A percentile compares a stretch with the other conserved stretches of the same genome.
Evolutionary conservation across 208 protist genomes (phyloP).

Genomic region (Trypanosoma boissoni): DNA sequence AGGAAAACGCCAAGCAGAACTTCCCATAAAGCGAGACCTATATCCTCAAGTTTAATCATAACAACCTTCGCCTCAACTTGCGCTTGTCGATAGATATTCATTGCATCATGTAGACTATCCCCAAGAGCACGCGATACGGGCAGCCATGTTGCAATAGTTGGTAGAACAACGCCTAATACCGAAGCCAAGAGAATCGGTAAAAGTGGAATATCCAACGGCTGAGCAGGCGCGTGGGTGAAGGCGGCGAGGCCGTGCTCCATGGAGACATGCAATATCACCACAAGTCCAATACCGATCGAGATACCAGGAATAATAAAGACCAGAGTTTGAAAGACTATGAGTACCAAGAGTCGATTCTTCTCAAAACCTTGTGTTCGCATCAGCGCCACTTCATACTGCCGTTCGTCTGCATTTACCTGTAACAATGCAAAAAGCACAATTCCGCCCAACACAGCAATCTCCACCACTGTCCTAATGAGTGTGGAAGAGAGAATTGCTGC

Average conservation of each 20-base stretch:
- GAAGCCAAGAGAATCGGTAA: constrained; percentile 56
- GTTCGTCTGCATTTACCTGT: constrained; percentile 92
- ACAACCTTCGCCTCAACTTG: constrained; percentile 87
- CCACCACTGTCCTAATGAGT: constrained; percentile 76
- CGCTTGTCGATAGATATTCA: constrained; percentile 93
- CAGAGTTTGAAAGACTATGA: constrained; percentile 84
- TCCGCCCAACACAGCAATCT: constrained; percentile 81
- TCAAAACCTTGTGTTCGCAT: constrained; percentile 92
- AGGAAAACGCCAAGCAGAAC: constrained; percentile 65
- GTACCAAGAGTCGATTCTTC: constrained; percentile 58
- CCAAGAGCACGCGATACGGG: constrained; percentile 82
- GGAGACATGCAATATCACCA: constrained; percentile 60
- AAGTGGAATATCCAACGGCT: constrained; percentile 21
- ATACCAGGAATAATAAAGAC: constrained; percentile 91
- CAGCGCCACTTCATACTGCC: constrained; percentile 97
- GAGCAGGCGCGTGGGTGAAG: constrained; percentile 49
- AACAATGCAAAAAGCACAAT: constrained; percentile 93
- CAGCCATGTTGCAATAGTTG: constrained; percentile 75
- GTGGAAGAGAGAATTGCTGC: constrained; percentile 80
- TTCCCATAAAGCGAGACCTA: constrained; percentile 86
- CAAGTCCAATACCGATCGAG: constrained; percentile 57
- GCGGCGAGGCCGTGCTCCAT: constrained; percentile 59
- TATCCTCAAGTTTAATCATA: constrained; percentile 82
- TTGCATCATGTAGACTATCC: constrained; percentile 84
- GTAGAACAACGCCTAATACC: constrained; percentile 73